phyloP scores from a whole-genome alignment of 805 yeast species.

The Suhomyces faveliae region DNA sequence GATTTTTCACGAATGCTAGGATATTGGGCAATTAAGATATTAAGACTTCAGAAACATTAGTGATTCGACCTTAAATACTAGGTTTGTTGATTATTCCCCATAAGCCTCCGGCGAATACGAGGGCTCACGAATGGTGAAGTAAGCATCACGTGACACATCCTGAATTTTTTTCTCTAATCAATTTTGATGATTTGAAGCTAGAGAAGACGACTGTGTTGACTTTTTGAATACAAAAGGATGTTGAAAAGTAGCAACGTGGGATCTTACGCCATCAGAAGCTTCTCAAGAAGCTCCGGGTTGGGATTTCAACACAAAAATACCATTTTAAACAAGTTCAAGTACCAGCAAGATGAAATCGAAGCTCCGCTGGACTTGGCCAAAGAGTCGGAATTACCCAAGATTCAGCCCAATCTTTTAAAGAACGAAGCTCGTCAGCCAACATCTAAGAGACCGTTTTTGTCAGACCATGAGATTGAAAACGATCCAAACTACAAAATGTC shows the following conservation, averaged over 20 bases:
- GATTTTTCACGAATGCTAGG: no score
- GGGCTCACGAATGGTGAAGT: not conserved
- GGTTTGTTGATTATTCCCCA: not conserved
- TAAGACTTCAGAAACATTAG: not conserved
- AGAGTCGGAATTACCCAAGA: constrained; percentile 40
- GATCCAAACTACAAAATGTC: constrained; percentile 38
- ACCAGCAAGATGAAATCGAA: constrained; percentile 17
- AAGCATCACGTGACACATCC: not conserved
- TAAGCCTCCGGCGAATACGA: not conserved
- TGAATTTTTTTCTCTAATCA: not conserved
- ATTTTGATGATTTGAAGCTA: not conserved
- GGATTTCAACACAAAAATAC: constrained; percentile 12
- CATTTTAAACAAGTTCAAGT: constrained; percentile 17
- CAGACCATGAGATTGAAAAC: constrained; percentile 37
- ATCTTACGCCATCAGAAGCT: not conserved
- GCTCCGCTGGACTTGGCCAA: constrained; percentile 39
- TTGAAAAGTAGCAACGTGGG: not conserved
- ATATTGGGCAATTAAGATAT: no score
- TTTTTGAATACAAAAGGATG: not conserved
- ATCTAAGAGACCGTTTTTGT: constrained; percentile 38
- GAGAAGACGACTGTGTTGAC: not conserved
- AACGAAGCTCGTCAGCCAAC: constrained; percentile 36
- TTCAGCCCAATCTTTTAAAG: constrained; percentile 33
- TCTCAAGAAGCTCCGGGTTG: not conserved
- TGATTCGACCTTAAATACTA: not conserved